These are phyloP conservation scores for Sporisorium graminicola DNA, from an alignment of 1,284 basidiomycete species.

Conservation along the genomic window DNA sequence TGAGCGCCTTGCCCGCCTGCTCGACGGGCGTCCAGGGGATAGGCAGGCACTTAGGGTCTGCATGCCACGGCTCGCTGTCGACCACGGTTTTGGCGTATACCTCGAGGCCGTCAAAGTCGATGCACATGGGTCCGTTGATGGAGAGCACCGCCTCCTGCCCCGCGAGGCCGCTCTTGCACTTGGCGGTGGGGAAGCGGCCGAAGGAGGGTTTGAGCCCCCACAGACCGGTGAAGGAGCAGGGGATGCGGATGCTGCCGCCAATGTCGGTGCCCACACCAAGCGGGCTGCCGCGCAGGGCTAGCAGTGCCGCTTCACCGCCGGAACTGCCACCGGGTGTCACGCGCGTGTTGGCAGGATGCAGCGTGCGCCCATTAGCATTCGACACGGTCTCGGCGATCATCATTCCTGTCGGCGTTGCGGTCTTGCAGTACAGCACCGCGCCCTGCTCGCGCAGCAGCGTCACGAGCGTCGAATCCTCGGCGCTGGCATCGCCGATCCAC, in stretches of 20 bases:
- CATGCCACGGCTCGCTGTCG: slow-evolving; percentile 45
- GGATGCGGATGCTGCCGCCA: slow-evolving; percentile 55
- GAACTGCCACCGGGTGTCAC: slow-evolving; percentile 50
- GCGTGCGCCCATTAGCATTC: slow-evolving; percentile 49
- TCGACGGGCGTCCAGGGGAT: slow-evolving; percentile 52
- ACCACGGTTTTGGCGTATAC: slow-evolving; percentile 51
- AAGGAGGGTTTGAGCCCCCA: slow-evolving; percentile 54
- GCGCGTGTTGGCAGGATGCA: slow-evolving; percentile 41
- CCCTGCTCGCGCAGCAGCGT: slow-evolving; percentile 40
- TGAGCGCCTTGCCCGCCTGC: slow-evolving; percentile 2
- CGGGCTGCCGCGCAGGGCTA: slow-evolving; percentile 43
- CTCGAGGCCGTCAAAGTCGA: slow-evolving; percentile 34
- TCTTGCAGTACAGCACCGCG: slow-evolving; percentile 54
- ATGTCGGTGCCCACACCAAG: slow-evolving; percentile 58
- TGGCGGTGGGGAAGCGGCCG: slow-evolving; percentile 46
- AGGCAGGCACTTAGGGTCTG: slow-evolving; percentile 53
- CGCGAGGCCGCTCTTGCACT: slow-evolving; percentile 42
- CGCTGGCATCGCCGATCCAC: slow-evolving; percentile 37
- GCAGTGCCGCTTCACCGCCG: slow-evolving; percentile 56
- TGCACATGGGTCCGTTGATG: slow-evolving; percentile 57
- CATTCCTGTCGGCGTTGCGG: slow-evolving; percentile 47
- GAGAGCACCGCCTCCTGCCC: slow-evolving; percentile 51
- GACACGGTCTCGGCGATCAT: slow-evolving; percentile 53
- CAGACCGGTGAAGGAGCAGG: slow-evolving; percentile 39
- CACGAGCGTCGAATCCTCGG: slow-evolving; percentile 45